Evolutionary conservation across 129 eudicot species (phyloP), one percentile per base, ranked within the genome.

Genomic region (Gnaphalium uliginosum): DNA sequence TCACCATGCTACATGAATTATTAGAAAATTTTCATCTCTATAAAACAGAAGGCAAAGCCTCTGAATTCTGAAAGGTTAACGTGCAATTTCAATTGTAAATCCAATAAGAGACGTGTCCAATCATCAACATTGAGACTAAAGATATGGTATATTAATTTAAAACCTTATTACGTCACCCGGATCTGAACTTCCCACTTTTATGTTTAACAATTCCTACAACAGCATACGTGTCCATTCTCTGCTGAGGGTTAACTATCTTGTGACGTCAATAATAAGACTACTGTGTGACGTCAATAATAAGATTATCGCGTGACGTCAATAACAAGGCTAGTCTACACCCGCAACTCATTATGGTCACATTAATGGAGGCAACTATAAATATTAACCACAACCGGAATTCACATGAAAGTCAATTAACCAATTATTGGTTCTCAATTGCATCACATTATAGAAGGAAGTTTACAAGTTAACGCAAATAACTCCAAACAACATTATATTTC

Each of bases 341-440:
- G 46, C 78, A 74, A 43, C 59, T 64, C 72, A 51, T 3, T 29
- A 61, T 50, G 17, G 41, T 74, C 78, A 18, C 78, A 43, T 43
- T 29, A 62, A 19, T n/a, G 13, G 46, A 46, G 5, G 25, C 17
- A 61, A 46, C 27, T 29, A 25, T 15, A n/a, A 19, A 15, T 35
- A 15, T 1, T 15, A 72, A 57, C 9, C 71, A 61, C 61, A 9
- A 43, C 29, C 17, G 15, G 27, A 26, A 61, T 61, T 37, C 58
- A 67, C 57, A 53, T 37, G 58, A 76, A 54, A 24, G 18, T 57
- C 58, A 35, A 32, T 17, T 30, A 56, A 69, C 43, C 7, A 4
- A 53, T 35, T 59, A 29, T 32, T 22, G 66, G 32, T 72, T 61
- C 51, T 24, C 54, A 56, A 57, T 54, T 25, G 18, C 77, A 60